Conservation (phyloP, 2,329 filamentous ascomycete species). For the Thelonectria discophora region DNA sequence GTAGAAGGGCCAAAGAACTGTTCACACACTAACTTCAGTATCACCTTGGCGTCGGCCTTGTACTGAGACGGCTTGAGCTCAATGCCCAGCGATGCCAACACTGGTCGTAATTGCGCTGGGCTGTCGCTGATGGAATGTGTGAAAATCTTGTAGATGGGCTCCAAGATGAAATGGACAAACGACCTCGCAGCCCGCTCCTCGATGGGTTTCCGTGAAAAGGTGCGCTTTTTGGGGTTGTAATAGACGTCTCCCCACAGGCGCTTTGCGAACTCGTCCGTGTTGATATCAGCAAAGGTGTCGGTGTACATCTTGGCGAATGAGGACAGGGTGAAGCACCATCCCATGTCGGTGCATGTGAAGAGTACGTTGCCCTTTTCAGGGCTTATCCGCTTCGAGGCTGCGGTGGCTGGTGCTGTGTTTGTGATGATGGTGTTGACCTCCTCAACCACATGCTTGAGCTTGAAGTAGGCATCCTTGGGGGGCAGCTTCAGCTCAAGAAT, state of each 20-base stretch:
- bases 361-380: conserved; percentile 99
- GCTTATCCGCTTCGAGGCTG: conserved; percentile 82
- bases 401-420: conserved; percentile 81
- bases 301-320: conserved; percentile 98
- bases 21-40: conserved; percentile 89
- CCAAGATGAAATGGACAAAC: conserved; percentile 93
- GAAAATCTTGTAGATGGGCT: conserved; percentile 98
- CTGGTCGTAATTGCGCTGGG: conserved; percentile 82
- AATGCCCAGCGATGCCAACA: conserved; percentile 82
- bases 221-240: conserved; percentile 89
- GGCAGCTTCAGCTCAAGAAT: conserved; percentile 95
- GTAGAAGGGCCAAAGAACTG: conserved; percentile 93
- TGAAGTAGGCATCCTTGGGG: conserved; percentile 96
- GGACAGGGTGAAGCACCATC: conserved; percentile 94
- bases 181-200: conserved; percentile 84
- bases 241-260: conserved; percentile 97
- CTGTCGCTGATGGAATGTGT: conserved; percentile 93
- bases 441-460: conserved; percentile 97
- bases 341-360: conserved; percentile 91
- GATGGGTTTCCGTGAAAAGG: conserved; percentile 86
- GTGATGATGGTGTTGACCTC: conserved; percentile 97
- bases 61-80: conserved; percentile 90
- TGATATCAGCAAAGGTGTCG: conserved; percentile 83
- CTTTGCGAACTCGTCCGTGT: conserved; percentile 81
- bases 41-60: conserved; percentile 85